phyloP scores from a whole-genome alignment of 805 yeast species.

The Candida sanyiensis region DNA sequence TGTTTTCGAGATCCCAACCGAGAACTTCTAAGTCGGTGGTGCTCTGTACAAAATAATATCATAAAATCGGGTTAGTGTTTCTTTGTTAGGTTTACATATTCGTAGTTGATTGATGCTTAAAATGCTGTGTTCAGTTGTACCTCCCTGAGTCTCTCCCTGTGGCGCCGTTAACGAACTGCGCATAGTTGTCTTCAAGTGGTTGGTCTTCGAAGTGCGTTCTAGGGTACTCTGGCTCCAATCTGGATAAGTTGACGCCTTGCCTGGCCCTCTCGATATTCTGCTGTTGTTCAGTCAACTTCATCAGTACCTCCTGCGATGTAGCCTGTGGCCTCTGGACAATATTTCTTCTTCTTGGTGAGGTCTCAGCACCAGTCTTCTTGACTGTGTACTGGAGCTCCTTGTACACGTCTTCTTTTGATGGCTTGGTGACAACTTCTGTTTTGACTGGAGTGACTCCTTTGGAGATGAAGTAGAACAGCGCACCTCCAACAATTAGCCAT shows the following conservation, averaged over 20 bases:
- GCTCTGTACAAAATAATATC: conserved; percentile 13
- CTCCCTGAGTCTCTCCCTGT: conserved; percentile 5
- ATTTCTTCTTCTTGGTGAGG: conserved; percentile 11
- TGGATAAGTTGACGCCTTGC: conserved; percentile 11
- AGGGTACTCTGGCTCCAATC: no score
- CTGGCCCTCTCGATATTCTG: conserved; percentile 16
- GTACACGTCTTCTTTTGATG: conserved; percentile 6
- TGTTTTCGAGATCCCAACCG: conserved; percentile 87
- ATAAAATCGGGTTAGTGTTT: conserved; percentile 13
- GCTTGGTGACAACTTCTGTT: background rate
- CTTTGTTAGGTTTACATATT: conserved; percentile 7
- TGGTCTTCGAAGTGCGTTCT: background rate
- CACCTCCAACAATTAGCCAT: conserved; percentile 17
- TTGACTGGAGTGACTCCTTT: conserved; percentile 1
- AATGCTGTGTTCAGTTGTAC: conserved; percentile 3
- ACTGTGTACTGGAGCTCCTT: conserved; percentile 22
- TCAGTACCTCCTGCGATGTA: conserved; percentile 7
- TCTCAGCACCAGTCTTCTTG: conserved; percentile 10
- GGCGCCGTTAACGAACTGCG: background rate
- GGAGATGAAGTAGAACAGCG: conserved; percentile 16
- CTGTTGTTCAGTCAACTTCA: conserved; percentile 17
- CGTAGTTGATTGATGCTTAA: background rate
- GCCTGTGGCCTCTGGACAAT: background rate
- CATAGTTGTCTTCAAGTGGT: background rate
- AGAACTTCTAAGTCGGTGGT: conserved; percentile 35